Base-by-base conservation (phyloP, 345 rosid species). In the Trapa bicornis region DNA sequence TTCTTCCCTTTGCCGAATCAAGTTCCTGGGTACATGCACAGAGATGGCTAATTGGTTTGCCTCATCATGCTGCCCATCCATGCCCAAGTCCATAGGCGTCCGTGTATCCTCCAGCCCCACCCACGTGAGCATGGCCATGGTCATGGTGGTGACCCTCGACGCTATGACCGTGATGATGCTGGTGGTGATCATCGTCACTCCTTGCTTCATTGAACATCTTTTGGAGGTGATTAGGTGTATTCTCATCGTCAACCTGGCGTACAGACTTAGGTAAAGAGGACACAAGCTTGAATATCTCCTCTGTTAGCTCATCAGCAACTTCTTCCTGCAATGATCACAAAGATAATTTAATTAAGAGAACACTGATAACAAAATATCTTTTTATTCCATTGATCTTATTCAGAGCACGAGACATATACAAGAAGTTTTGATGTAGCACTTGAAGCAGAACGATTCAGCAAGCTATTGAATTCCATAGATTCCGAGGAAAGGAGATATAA, bases 261-360 rank as follows among this genome's bases (percentile, higher is more conserved):
- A 68, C 68, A 22, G 91, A 74, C 75, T 73, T 85, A 0, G 98
- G 94, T 37, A 93, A 75, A 11, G 80, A 82, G 74, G 89, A 79
- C 17, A 93, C 82, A 36, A 89, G 87, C 22, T 73, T 67, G 5
- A 72, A 69, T 54, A 93, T 80, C 32, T 71, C 77, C 61, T 80
- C 81, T 1, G 87, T 89, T 68, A 88, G 72, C 80, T 93, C 92
- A 38, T 76, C 78, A 1, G 91, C 83, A 72, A 66, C 72, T 77
- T 78, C 77, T 76, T 75, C 97, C 98, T 93, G 79, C 65, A 77
- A 48, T 62, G 63, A 57, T 53, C 63, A 35, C 57, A 66, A 13
- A 6, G 35, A 41, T 11, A 67, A 6, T 33, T 7, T 57, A 1
- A 7, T 7, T 57, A 1, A 57, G 62, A 57, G 62, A 50, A 17